A percentile compares a stretch with the other conserved stretches of the same genome.
Conservation (phyloP, 345 rosid species). For the Excoecaria cochinchinensis region DNA sequence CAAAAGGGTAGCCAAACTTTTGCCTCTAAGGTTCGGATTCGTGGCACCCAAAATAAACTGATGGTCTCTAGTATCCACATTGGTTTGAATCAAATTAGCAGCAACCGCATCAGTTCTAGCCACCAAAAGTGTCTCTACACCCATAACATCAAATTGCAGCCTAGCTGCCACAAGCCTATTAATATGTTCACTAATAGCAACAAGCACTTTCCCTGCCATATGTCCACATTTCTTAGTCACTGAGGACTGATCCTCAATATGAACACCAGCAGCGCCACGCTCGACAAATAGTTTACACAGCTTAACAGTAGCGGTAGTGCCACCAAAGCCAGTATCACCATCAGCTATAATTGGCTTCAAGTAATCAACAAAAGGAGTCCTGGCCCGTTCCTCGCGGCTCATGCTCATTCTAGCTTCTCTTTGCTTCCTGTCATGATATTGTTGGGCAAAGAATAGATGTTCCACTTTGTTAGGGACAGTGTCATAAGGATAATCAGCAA, state of each 20-base stretch:
- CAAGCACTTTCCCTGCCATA: slow-evolving; percentile 97
- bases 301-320: slow-evolving; percentile 90
- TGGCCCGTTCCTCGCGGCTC: slow-evolving; percentile 76
- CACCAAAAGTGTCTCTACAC: slow-evolving; percentile 85
- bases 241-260: slow-evolving; percentile 93
- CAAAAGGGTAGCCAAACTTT: slow-evolving; percentile 58
- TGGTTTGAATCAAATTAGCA: slow-evolving; percentile 78
- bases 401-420: slow-evolving; percentile 90
- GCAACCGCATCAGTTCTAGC: slow-evolving; percentile 91
- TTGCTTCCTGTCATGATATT: slow-evolving; percentile 93
- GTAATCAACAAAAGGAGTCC: slow-evolving; percentile 83
- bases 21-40: slow-evolving; percentile 68
- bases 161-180: slow-evolving; percentile 92
- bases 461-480: slow-evolving; percentile 97
- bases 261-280: slow-evolving; percentile 94
- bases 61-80: slow-evolving; percentile 83
- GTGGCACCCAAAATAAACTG: slow-evolving; percentile 89
- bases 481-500: slow-evolving; percentile 94
- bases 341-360: slow-evolving; percentile 95
- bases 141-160: slow-evolving; percentile 96
- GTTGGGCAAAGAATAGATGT: slow-evolving; percentile 89
- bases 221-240: slow-evolving; percentile 95
- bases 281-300: slow-evolving; percentile 94
- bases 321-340: slow-evolving; percentile 96
- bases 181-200: slow-evolving; percentile 84